These are phyloP conservation scores for Ophiostoma sp. DNA, from an alignment of 2,329 filamentous ascomycete species.

Conservation along the genomic window DNA sequence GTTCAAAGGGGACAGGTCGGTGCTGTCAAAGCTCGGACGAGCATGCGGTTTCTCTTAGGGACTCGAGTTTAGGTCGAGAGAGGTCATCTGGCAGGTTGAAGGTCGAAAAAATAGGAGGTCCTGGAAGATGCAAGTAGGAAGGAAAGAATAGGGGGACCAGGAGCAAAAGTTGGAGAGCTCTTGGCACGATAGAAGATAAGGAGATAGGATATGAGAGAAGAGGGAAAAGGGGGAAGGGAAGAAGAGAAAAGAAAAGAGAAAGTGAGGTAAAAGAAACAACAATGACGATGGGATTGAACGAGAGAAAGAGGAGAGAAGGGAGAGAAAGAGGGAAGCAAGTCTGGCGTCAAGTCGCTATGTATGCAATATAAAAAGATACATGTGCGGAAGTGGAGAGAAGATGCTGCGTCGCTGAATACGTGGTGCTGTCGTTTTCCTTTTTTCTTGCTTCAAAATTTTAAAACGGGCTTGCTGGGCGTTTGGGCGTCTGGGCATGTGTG, in stretches of 20 bases:
- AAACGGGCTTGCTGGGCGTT: not conserved
- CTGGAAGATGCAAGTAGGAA: not conserved
- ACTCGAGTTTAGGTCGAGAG: not conserved
- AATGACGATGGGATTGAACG: not conserved
- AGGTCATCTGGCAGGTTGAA: constrained; percentile 3
- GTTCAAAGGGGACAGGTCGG: not conserved
- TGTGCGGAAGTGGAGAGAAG: not conserved
- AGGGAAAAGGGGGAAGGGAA: not conserved
- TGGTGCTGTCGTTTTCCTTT: constrained; percentile 2
- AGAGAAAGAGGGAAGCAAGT: not conserved
- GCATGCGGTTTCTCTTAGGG: not conserved
- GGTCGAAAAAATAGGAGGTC: not conserved
- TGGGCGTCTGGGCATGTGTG: not conserved
- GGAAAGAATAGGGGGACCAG: not conserved
- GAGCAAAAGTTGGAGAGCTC: not conserved
- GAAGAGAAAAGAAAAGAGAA: not conserved
- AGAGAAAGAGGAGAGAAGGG: not conserved
- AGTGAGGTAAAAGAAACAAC: not conserved
- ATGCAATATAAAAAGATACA: constrained; percentile 14
- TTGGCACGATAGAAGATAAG: not conserved
- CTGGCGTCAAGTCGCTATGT: not conserved
- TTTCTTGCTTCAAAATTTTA: not conserved
- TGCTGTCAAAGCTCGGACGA: not conserved
- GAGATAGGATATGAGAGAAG: not conserved
- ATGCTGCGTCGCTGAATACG: constrained; percentile 1